These are phyloP conservation scores for Chalaropsis thielavioides DNA, from an alignment of 2,329 filamentous ascomycete genomes.

Conservation along the genomic window DNA sequence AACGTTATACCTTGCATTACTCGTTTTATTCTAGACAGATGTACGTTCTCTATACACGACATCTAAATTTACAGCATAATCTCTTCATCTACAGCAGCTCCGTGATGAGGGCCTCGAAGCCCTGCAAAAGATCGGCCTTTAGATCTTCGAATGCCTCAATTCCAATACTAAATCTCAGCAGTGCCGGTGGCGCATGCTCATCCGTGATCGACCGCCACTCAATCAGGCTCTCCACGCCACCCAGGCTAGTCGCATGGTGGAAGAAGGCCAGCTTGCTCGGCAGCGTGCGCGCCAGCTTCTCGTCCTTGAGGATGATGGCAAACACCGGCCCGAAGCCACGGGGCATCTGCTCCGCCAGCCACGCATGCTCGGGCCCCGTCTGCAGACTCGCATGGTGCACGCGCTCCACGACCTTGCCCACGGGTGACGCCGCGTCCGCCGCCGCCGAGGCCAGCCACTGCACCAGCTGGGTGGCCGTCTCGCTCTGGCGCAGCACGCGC, in stretches of 20 bases:
- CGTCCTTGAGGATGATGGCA: constrained; percentile 49
- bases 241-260: constrained; percentile 87
- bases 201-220: constrained; percentile 95
- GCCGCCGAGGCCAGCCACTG: constrained; percentile 50
- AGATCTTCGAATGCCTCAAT: constrained; percentile 80
- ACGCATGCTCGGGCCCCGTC: constrained; percentile 37
- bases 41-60: neutral
- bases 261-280: constrained; percentile 71
- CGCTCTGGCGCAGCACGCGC: constrained; percentile 61
- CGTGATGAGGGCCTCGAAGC: constrained; percentile 41
- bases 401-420: constrained; percentile 41
- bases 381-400: constrained; percentile 74
- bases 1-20: neutral
- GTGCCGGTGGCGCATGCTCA: constrained; percentile 48
- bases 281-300: constrained; percentile 48
- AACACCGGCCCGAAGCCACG: constrained; percentile 84
- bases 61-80: neutral
- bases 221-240: constrained; percentile 87
- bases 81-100: constrained; percentile 20
- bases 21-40: neutral
- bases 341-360: constrained; percentile 82
- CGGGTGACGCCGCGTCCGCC: constrained; percentile 23
- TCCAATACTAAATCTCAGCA: constrained; percentile 73
- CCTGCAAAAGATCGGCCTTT: constrained; percentile 55
- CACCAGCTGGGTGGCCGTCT: constrained; percentile 55